Percentiles rank a stretch among this genome's conserved stretches.
Conservation (phyloP, 495 filamentous ascomycete genomes). For the Penicillium malachiteum region DNA sequence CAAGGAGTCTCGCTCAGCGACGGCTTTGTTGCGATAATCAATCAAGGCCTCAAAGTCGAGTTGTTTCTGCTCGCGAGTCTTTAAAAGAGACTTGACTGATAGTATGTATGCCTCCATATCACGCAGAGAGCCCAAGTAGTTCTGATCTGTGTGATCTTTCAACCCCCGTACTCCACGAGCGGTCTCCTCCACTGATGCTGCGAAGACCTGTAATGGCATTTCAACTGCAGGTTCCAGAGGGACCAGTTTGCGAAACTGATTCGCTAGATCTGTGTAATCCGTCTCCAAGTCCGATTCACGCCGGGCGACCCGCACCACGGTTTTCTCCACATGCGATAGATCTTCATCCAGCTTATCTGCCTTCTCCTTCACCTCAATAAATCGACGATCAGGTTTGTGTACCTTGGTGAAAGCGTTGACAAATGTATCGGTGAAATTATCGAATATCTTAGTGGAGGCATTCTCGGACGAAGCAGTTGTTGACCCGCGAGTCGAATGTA, state of each 20-base stretch:
- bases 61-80: constrained; percentile 94
- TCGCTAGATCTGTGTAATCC: constrained; percentile 85
- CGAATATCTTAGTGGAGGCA: constrained; percentile 69
- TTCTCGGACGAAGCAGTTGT: constrained; percentile 51
- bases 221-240: constrained; percentile 87
- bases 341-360: constrained; percentile 96
- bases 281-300: constrained; percentile 85
- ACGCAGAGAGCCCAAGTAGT: constrained; percentile 84
- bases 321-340: constrained; percentile 87
- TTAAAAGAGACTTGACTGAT: constrained; percentile 81
- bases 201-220: constrained; percentile 75
- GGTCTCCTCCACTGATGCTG: constrained; percentile 80
- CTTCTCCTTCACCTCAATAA: constrained; percentile 90
- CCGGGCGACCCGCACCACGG: constrained; percentile 82
- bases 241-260: constrained; percentile 90
- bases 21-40: constrained; percentile 89
- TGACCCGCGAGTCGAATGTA: constrained; percentile 62
- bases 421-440: constrained; percentile 92
- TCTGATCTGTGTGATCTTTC: constrained; percentile 91
- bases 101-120: constrained; percentile 93
- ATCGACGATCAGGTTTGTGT: constrained; percentile 90
- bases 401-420: constrained; percentile 97
- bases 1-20: constrained; percentile 82
- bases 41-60: constrained; percentile 95
- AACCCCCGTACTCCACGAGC: constrained; percentile 68